Conservation (phyloP, 1,139 yeast species). For the Entelexis sorbosivorans region DNA sequence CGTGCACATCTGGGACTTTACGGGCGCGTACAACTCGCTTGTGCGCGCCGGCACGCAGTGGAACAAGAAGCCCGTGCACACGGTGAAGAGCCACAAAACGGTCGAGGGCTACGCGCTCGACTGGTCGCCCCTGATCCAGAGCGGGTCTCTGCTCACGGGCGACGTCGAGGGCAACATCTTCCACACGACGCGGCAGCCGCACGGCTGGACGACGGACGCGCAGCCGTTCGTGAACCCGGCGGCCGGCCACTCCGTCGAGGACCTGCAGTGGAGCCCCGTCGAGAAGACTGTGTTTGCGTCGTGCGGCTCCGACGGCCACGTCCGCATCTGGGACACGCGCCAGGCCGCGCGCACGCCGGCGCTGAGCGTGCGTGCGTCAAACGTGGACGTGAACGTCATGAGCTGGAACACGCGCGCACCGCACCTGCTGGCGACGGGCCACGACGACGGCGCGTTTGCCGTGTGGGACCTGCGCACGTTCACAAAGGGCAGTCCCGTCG, state of each 20-base stretch:
- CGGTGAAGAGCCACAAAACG: conserved; percentile 80
- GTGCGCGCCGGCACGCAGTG: conserved; percentile 85
- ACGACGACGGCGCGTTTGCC: conserved; percentile 95
- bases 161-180: conserved; percentile 77
- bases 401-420: conserved; percentile 89
- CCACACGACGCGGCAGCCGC: conserved; percentile 63
- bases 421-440: conserved; percentile 77
- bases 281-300: conserved; percentile 91
- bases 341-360: conserved; percentile 89
- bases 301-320: conserved; percentile 83
- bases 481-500: conserved; percentile 72
- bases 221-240: conserved; percentile 47
- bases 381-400: conserved; percentile 80
- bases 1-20: conserved; percentile 70
- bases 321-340: conserved; percentile 94
- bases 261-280: conserved; percentile 89
- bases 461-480: conserved; percentile 95
- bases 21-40: conserved; percentile 70
- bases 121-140: conserved; percentile 80
- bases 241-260: conserved; percentile 76
- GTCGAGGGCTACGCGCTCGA: conserved; percentile 96
- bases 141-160: conserved; percentile 81
- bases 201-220: conserved; percentile 80
- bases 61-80: conserved; percentile 68
- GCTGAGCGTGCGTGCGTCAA: conserved; percentile 69